phyloP scores from a whole-genome alignment of 805 yeast species.

The Komagataella populi region DNA sequence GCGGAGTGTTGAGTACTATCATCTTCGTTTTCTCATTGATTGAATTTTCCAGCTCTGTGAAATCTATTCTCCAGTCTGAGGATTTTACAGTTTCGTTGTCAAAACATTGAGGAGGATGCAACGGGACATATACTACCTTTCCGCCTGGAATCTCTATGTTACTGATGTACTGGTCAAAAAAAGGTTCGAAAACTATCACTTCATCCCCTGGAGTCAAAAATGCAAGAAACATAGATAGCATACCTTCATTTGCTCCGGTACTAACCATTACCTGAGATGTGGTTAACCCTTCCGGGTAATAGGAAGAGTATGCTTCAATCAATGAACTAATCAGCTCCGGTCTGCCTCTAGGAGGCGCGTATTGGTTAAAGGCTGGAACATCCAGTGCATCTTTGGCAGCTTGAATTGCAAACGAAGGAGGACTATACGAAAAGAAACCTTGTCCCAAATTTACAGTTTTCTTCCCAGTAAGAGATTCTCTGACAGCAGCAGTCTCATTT shows the following conservation, averaged over 20 bases:
- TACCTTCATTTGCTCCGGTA: conserved; percentile 97
- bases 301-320: conserved; percentile 56
- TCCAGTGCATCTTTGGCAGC: conserved; percentile 72
- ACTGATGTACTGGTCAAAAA: conserved; percentile 92
- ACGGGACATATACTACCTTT: conserved; percentile 72
- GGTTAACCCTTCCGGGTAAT: conserved; percentile 42
- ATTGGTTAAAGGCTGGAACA: conserved; percentile 72
- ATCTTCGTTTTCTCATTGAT: conserved; percentile 70
- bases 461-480: conserved; percentile 54
- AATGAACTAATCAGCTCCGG: conserved; percentile 61
- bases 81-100: conserved; percentile 54
- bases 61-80: conserved; percentile 78
- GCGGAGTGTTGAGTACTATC: conserved; percentile 86
- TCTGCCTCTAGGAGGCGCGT: conserved; percentile 84
- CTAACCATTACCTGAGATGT: conserved; percentile 63
- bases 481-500: conserved; percentile 88
- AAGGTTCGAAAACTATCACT: conserved; percentile 92
- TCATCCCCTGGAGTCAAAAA: conserved; percentile 83
- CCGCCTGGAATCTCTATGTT: conserved; percentile 93
- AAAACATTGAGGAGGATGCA: conserved; percentile 72
- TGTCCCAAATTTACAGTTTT: conserved; percentile 87
- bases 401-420: conserved; percentile 82
- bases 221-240: conserved; percentile 74
- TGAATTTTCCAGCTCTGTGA: conserved; percentile 59
- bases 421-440: conserved; percentile 93